These are phyloP conservation scores for Alternaria dauci DNA, from an alignment of 2,329 filamentous ascomycete species.

Conservation along the genomic window DNA sequence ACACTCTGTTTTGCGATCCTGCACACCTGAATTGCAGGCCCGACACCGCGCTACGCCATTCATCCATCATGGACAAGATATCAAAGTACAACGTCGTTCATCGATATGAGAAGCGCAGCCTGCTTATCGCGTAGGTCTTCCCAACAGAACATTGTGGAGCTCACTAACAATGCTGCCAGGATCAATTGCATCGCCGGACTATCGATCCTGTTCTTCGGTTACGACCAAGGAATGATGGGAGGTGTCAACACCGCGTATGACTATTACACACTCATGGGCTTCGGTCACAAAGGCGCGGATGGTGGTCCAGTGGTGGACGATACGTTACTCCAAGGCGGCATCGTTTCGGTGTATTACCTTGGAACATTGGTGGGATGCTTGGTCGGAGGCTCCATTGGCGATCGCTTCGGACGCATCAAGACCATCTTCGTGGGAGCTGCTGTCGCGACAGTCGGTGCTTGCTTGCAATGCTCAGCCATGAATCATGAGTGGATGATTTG, in stretches of 20 bases:
- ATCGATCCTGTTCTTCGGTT: slow-evolving; percentile 45
- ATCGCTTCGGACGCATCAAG: slow-evolving; percentile 39
- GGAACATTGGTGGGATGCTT: slow-evolving; percentile 40
- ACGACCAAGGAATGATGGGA: slow-evolving; percentile 48
- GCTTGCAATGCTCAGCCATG: slow-evolving; percentile 70
- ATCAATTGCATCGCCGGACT: slow-evolving; percentile 45
- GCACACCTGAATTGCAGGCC: neutral
- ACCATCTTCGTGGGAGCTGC: slow-evolving; percentile 38
- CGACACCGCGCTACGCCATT: neutral
- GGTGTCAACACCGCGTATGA: slow-evolving; percentile 45
- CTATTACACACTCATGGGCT: slow-evolving; percentile 43
- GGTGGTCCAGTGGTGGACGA: slow-evolving; percentile 36
- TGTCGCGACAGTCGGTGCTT: slow-evolving; percentile 59
- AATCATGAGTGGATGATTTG: slow-evolving; percentile 66
- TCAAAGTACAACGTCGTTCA: slow-evolving; percentile 35
- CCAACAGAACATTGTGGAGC: fast-evolving
- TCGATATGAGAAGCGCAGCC: slow-evolving; percentile 36
- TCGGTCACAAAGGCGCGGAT: slow-evolving; percentile 38
- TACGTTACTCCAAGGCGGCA: slow-evolving; percentile 43
- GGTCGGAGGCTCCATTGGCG: slow-evolving; percentile 36
- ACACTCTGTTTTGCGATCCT: neutral
- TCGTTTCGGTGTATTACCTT: slow-evolving; percentile 45
- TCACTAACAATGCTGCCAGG: slow-evolving; percentile 7
- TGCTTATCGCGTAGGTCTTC: slow-evolving; percentile 33
- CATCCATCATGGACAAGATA: slow-evolving; percentile 34